Conservation (phyloP, 2,329 filamentous ascomycete genomes). For the Venturia asperata region DNA sequence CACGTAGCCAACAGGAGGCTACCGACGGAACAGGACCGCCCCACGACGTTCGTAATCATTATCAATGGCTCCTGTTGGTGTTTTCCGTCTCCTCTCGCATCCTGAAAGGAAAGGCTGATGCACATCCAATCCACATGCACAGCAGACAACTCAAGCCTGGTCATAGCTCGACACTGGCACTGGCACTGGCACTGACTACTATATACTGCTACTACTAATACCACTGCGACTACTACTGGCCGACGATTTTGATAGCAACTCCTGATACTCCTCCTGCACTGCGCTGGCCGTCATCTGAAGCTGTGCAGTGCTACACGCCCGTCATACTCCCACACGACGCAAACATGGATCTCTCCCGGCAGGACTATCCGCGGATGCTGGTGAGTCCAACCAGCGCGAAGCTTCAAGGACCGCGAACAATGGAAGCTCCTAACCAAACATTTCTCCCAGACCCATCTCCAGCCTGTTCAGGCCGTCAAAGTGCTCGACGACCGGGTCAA, state of each 20-base stretch:
- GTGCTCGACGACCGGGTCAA: conserved; percentile 81
- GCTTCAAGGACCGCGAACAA: not conserved
- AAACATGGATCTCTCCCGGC: conserved; percentile 60
- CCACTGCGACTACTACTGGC: not conserved
- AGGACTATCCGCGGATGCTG: conserved; percentile 92
- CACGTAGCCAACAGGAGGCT: not conserved
- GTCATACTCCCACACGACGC: not conserved
- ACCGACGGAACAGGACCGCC: not conserved
- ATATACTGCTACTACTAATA: not conserved
- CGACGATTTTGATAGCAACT: not conserved
- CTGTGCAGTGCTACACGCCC: not conserved
- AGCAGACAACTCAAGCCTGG: not conserved
- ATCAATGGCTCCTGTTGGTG: no score
- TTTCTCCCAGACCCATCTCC: conserved; percentile 60
- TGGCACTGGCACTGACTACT: no score
- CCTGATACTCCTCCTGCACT: not conserved
- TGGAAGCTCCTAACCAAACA: conserved; percentile 20
- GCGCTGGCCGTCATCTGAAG: conserved; percentile 13
- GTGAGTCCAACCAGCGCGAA: conserved; percentile 49
- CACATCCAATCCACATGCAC: no score
- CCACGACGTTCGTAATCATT: not conserved
- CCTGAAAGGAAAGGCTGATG: not conserved
- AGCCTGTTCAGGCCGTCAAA: conserved; percentile 72
- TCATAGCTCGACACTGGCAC: not conserved
- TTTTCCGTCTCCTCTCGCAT: not conserved